Conservation (phyloP, 306 rosid species). For the Vachellia pachyceras region DNA sequence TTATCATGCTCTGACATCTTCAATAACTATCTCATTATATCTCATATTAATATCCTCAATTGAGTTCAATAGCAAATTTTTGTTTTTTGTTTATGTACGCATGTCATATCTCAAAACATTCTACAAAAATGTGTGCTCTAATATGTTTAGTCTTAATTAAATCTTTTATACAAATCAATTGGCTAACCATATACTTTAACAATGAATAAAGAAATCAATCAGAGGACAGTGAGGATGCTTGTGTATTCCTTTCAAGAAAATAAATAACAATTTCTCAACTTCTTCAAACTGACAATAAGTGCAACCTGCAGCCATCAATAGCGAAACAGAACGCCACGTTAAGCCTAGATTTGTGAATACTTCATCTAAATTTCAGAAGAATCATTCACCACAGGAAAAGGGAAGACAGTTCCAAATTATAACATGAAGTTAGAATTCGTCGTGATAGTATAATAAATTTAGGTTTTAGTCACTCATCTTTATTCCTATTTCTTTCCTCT, state of each 20-base stretch:
- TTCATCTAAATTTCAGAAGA: background rate
- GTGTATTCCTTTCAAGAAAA: background rate
- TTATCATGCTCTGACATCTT: background rate
- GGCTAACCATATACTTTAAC: background rate
- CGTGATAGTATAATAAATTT: background rate
- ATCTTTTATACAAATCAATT: background rate
- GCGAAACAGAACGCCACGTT: background rate
- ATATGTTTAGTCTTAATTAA: constrained; percentile 1
- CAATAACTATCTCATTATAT: background rate
- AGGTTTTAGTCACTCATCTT: background rate
- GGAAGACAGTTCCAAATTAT: background rate
- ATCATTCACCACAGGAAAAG: background rate
- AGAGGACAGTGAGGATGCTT: background rate
- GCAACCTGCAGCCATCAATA: background rate
- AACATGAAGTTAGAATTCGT: background rate
- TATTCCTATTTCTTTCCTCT: background rate
- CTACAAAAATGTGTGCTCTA: background rate
- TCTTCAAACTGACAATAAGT: background rate
- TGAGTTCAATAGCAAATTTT: background rate
- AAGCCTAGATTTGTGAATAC: background rate
- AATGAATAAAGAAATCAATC: background rate
- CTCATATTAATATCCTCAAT: background rate
- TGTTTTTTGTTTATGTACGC: background rate
- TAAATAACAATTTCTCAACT: background rate
- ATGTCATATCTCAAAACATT: background rate